A percentile compares a stretch with the other conserved stretches of the same genome.
Evolutionary conservation across 2,329 filamentous ascomycete species (phyloP).

Genomic region (Phyllosticta citribraziliensis): DNA sequence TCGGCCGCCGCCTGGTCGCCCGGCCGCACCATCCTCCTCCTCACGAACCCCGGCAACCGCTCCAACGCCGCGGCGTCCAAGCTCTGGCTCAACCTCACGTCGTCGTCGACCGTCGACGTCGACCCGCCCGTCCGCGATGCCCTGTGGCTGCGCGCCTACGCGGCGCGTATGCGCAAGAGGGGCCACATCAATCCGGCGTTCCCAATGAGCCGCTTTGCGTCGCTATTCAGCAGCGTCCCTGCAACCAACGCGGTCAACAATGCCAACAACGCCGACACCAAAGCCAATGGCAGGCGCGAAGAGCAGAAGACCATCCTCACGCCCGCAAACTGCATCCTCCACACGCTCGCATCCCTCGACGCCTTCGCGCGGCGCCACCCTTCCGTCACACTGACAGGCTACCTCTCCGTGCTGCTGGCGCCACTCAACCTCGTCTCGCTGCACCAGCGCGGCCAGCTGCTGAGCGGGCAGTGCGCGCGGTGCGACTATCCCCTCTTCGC

Average conservation of each 20-base stretch:
- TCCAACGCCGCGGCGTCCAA: not conserved
- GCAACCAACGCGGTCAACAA: not conserved
- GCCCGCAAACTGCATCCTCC: conserved; percentile 26
- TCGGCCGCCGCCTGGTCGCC: conserved; percentile 38
- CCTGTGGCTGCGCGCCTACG: conserved; percentile 43
- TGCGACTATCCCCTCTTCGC: conserved; percentile 47
- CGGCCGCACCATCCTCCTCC: conserved; percentile 41
- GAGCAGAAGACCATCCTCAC: not conserved
- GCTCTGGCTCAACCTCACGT: conserved; percentile 22
- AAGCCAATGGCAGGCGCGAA: conserved; percentile 11
- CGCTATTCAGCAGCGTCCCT: conserved; percentile 1
- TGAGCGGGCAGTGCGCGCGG: conserved; percentile 35
- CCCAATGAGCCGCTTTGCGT: conserved; percentile 14
- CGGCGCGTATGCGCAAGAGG: conserved; percentile 37
- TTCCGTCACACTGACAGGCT: conserved; percentile 33
- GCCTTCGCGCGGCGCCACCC: conserved; percentile 20
- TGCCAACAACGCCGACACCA: conserved; percentile 15
- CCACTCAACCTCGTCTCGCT: conserved; percentile 32
- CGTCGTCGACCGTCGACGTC: conserved; percentile 44
- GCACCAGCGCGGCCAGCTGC: conserved; percentile 34
- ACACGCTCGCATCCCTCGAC: conserved; percentile 37
- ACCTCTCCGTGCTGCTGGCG: conserved; percentile 35
- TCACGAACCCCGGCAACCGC: conserved; percentile 37
- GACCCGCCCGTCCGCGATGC: conserved; percentile 46
- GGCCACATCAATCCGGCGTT: conserved; percentile 44